Evolutionary conservation across 768 basidiomycete genomes (phyloP).

Genomic region (Amanita fuliginea): DNA sequence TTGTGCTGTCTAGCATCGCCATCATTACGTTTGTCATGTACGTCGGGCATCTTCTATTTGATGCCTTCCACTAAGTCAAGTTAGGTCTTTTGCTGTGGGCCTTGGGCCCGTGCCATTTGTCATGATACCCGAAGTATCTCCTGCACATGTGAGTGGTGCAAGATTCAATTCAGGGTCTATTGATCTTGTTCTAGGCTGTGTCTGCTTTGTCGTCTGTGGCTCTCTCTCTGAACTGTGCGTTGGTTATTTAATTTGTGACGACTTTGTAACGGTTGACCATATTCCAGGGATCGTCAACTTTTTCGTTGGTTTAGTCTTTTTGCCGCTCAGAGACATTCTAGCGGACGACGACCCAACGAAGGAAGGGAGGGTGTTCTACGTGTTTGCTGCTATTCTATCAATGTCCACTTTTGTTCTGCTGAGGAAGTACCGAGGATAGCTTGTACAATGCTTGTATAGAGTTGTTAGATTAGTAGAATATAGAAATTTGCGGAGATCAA

Average conservation of each 20-base stretch:
- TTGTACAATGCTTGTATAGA: background rate
- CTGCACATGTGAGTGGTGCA: constrained; percentile 46
- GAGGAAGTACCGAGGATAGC: constrained; percentile 26
- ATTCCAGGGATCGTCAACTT: constrained; percentile 75
- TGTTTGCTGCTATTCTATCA: constrained; percentile 58
- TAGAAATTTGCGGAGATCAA: constrained; percentile 7
- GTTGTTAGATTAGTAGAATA: background rate
- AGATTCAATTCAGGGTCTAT: background rate
- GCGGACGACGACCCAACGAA: constrained; percentile 47
- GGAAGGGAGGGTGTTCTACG: constrained; percentile 83
- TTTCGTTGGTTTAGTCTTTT: constrained; percentile 71
- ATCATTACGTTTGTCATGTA: constrained; percentile 78
- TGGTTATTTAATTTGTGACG: background rate
- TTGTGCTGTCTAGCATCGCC: constrained; percentile 55
- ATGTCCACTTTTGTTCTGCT: constrained; percentile 25
- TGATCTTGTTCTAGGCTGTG: constrained; percentile 42
- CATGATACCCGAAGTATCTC: constrained; percentile 84
- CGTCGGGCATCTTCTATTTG: constrained; percentile 13
- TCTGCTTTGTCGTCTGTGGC: constrained; percentile 70
- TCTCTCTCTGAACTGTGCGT: constrained; percentile 56
- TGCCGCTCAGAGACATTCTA: constrained; percentile 72
- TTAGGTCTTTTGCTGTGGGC: constrained; percentile 82
- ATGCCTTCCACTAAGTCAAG: background rate
- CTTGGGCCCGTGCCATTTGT: constrained; percentile 91
- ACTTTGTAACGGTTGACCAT: background rate